Evolutionary conservation across 352 stramenopile genomes (phyloP).

Genomic region (Chrysophaeum taylorii): DNA sequence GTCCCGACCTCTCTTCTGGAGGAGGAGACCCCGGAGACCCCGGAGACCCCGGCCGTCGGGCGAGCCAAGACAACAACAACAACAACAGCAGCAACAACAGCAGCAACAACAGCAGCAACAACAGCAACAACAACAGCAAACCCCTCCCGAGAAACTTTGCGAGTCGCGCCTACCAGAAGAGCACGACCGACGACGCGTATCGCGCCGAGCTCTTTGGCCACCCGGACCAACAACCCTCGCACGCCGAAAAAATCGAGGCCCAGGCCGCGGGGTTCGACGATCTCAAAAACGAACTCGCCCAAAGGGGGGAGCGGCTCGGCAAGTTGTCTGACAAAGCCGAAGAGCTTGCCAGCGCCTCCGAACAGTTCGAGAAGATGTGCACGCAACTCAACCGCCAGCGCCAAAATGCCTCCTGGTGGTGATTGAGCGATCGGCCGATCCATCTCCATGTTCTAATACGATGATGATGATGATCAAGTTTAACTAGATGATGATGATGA

Average conservation of each 20-base stretch:
- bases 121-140: background rate
- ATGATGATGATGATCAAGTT: no score
- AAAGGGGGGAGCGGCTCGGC: background rate
- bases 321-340: background rate
- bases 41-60: background rate
- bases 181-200: background rate
- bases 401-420: no score
- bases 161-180: background rate
- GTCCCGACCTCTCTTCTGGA: no score
- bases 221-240: background rate
- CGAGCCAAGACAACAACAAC: background rate
- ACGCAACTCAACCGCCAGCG: background rate
- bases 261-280: background rate
- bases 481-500: no score
- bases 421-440: no score
- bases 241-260: background rate
- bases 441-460: no score
- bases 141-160: no score
- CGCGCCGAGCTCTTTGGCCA: background rate
- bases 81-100: background rate
- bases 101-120: background rate
- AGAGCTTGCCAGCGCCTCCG: background rate
- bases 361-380: conserved; percentile 7
- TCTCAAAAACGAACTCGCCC: background rate
- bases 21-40: background rate